Conservation (phyloP, 768 basidiomycete genomes). For the Boletus rubropictus region DNA sequence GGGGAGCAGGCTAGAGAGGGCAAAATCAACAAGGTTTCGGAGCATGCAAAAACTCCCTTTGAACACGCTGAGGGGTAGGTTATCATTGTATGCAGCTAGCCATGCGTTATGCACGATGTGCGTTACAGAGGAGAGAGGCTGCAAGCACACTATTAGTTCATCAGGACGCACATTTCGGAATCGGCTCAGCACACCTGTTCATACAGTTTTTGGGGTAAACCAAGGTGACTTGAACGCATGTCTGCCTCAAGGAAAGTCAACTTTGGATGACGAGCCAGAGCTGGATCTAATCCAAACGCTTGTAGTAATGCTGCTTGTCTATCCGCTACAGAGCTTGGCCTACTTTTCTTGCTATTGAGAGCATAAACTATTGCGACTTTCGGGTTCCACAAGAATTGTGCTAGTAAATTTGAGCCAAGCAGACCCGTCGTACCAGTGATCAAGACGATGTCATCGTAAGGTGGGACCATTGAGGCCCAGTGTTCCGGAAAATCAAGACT, state of each 20-base stretch:
- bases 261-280: slow-evolving; percentile 26
- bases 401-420: slow-evolving; percentile 29
- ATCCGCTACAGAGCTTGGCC: slow-evolving; percentile 14
- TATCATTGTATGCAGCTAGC: slow-evolving; percentile 3
- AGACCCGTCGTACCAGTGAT: slow-evolving; percentile 34
- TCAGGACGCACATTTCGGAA: background rate
- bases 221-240: slow-evolving; percentile 19
- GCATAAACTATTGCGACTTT: slow-evolving; percentile 25
- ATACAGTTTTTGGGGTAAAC: slow-evolving; percentile 22
- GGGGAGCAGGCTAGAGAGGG: slow-evolving; percentile 27
- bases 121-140: slow-evolving; percentile 27
- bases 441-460: slow-evolving; percentile 18
- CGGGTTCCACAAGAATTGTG: slow-evolving; percentile 14
- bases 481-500: slow-evolving; percentile 8
- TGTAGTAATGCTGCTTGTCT: slow-evolving; percentile 26
- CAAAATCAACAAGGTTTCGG: slow-evolving; percentile 34
- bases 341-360: slow-evolving; percentile 21
- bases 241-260: slow-evolving; percentile 31
- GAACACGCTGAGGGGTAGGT: slow-evolving; percentile 8
- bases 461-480: background rate
- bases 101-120: slow-evolving; percentile 35
- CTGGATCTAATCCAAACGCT: slow-evolving; percentile 29
- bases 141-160: background rate
- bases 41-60: slow-evolving; percentile 9
- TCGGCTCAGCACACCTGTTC: slow-evolving; percentile 19